Evolutionary conservation across 164 flowering plant species (phyloP), one percentile per base, ranked within the genome.

Genomic region (Liriodendron chinense): DNA sequence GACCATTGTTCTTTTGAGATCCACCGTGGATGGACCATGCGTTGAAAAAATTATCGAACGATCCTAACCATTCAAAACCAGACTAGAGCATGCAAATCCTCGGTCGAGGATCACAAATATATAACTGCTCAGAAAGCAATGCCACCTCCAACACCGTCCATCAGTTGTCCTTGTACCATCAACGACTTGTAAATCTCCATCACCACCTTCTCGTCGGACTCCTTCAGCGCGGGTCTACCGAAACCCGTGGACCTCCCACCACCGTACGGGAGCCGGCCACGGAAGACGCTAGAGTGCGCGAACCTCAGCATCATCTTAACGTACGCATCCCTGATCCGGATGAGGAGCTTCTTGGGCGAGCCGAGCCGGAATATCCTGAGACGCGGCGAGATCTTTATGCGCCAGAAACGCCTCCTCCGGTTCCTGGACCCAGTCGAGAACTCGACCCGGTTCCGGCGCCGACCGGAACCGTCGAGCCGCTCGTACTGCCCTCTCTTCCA

Each of bases 261-360:
- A 12, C 83, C 87, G 1, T 84, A 83, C 7, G 43, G 7, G 43
- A 34, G 43, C 43, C 86, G 85, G 10, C 75, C 25, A 4, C 25
- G 47, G 47, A 74, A 47, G 18, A 77, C 80, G 18, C 87, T 67
- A 22, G 94, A 79, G 28, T 78, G 83, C 0, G 97, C 89, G 3
- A 93, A 25, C 18, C 84, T 72, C 61, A 90, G 76, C 98, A 94
- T 92, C 90, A 91, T 83, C 7, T 82, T 90, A 72, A 91, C 96
- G 77, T 94, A 94, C 14, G 85, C 92, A 75, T 94, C 98, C 1
- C 97, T 81, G 3, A 94, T 79, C 75, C 87, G 75, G 0, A 72
- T 18, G 1, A 92, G 59, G 16, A 89, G 70, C 73, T 77, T 89
- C 89, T 84, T 90, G 0, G 91, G 89, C 2, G 88, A 80, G 1